Percentiles rank a stretch among this genome's conserved stretches.
Evolutionary conservation across 2,329 filamentous ascomycete species (phyloP).

Genomic region (Venturiaceae sp.): DNA sequence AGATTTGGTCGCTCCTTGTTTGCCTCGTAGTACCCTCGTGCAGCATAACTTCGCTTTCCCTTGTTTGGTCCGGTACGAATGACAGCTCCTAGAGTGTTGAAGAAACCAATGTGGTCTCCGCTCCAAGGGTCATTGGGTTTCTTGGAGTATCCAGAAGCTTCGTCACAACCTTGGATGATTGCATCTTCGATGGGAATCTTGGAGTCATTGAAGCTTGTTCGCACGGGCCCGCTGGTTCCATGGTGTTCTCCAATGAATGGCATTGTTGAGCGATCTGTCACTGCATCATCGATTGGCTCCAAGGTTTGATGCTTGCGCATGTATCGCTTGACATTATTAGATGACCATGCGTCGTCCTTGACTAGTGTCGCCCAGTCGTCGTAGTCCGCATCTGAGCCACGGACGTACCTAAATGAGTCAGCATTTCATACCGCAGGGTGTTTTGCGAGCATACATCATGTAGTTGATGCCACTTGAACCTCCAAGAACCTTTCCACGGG

Average conservation of each 20-base stretch:
- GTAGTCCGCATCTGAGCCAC: constrained; percentile 35
- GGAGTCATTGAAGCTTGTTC: constrained; percentile 24
- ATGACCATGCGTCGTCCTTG: constrained; percentile 33
- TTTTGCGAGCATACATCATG: not conserved
- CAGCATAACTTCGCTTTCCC: constrained; percentile 1
- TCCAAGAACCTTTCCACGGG: not conserved
- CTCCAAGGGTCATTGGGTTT: constrained; percentile 25
- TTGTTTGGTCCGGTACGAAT: constrained; percentile 10
- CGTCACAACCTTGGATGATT: constrained; percentile 16
- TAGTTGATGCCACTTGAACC: constrained; percentile 6
- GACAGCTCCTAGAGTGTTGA: constrained; percentile 19
- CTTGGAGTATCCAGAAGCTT: constrained; percentile 16
- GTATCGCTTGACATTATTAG: constrained; percentile 36
- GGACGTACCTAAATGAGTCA: constrained; percentile 24
- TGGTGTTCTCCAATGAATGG: constrained; percentile 23
- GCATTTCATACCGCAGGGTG: not conserved
- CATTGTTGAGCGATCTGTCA: constrained; percentile 18
- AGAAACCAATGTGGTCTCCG: constrained; percentile 26
- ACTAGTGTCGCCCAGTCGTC: constrained; percentile 35
- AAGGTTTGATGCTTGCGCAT: constrained; percentile 28
- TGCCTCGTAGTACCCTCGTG: not conserved
- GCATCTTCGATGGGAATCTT: constrained; percentile 16
- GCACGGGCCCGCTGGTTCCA: constrained; percentile 23
- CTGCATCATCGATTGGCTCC: constrained; percentile 19
- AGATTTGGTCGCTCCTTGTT: constrained; percentile 16